These are phyloP conservation scores for Trifolium pratense DNA, from an alignment of 306 rosid genomes.

Conservation along the genomic window DNA sequence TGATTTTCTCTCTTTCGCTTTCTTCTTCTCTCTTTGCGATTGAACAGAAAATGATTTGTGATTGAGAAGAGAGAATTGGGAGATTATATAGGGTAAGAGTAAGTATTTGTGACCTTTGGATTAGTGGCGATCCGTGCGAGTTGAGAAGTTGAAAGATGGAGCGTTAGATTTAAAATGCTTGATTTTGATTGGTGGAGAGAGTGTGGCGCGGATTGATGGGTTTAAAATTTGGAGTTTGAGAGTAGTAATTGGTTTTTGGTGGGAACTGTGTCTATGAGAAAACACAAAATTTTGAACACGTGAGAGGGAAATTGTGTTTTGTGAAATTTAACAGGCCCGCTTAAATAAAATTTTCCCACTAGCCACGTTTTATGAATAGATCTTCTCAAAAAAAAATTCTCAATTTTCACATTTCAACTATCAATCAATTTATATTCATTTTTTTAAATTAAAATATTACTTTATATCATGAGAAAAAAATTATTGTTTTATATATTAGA, in stretches of 20 bases:
- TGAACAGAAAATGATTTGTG: neutral
- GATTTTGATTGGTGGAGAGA: slow-evolving; percentile 44
- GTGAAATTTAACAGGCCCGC: neutral
- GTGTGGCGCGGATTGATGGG: neutral
- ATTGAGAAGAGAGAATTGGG: neutral
- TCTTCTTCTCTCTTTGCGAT: neutral
- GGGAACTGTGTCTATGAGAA: neutral
- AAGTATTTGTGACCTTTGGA: slow-evolving; percentile 27
- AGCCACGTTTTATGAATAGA: neutral
- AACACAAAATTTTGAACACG: slow-evolving; percentile 6
- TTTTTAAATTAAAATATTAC: too few species aligned
- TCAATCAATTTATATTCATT: too few species aligned
- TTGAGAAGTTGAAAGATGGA: fast-evolving
- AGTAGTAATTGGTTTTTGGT: neutral
- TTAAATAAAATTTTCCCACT: neutral
- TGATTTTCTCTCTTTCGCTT: neutral
- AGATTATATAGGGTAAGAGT: neutral
- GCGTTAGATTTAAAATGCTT: slow-evolving; percentile 42
- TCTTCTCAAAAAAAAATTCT: too few species aligned
- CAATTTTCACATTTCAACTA: too few species aligned
- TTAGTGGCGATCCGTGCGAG: slow-evolving; percentile 35
- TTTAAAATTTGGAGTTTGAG: neutral
- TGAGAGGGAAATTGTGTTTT: neutral
- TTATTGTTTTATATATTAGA: too few species aligned
- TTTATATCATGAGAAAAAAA: too few species aligned